phyloP scores from a whole-genome alignment of 2,329 filamentous ascomycete genomes.

The Hypoxylon sp. region DNA sequence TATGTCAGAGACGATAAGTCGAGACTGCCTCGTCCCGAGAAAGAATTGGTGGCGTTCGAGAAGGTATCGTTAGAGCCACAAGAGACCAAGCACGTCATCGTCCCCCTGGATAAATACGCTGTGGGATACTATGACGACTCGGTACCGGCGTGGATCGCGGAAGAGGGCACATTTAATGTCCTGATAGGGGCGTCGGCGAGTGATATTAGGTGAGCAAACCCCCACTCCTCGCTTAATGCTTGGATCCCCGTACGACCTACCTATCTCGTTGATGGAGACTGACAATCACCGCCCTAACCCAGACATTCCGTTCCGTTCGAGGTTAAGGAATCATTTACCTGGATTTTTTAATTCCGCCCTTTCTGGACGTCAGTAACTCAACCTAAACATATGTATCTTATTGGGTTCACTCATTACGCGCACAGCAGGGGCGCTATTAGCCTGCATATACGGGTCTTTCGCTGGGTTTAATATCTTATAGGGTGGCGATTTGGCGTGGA shows the following conservation, averaged over 20 bases:
- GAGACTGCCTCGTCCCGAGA: slow-evolving; percentile 74
- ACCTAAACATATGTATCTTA: slow-evolving; percentile 14
- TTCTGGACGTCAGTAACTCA: slow-evolving; percentile 3
- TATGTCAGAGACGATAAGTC: slow-evolving; percentile 77
- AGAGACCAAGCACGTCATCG: slow-evolving; percentile 66
- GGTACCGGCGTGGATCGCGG: slow-evolving; percentile 73
- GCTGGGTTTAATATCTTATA: slow-evolving; percentile 23
- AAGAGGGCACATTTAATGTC: slow-evolving; percentile 74
- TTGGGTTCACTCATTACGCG: slow-evolving; percentile 32
- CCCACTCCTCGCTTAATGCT: slow-evolving; percentile 42
- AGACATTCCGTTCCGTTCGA: slow-evolving; percentile 68
- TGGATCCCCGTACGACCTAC: slow-evolving; percentile 9
- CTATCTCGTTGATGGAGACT: slow-evolving; percentile 40
- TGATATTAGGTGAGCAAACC: slow-evolving; percentile 71
- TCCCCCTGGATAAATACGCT: slow-evolving; percentile 65
- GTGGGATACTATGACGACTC: slow-evolving; percentile 75
- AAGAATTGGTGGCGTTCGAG: slow-evolving; percentile 79
- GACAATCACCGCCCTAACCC: slow-evolving; percentile 40
- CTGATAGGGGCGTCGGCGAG: slow-evolving; percentile 73
- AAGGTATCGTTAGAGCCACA: slow-evolving; percentile 73
- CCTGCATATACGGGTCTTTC: slow-evolving; percentile 23
- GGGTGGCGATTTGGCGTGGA: slow-evolving; percentile 32
- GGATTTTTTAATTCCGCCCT: slow-evolving; percentile 67
- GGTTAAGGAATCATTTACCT: slow-evolving; percentile 75
- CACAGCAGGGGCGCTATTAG: slow-evolving; percentile 19